A percentile compares a stretch with the other conserved stretches of the same genome.
phyloP scores from a whole-genome alignment of 768 basidiomycete genomes.

The Naematelia encephala region DNA sequence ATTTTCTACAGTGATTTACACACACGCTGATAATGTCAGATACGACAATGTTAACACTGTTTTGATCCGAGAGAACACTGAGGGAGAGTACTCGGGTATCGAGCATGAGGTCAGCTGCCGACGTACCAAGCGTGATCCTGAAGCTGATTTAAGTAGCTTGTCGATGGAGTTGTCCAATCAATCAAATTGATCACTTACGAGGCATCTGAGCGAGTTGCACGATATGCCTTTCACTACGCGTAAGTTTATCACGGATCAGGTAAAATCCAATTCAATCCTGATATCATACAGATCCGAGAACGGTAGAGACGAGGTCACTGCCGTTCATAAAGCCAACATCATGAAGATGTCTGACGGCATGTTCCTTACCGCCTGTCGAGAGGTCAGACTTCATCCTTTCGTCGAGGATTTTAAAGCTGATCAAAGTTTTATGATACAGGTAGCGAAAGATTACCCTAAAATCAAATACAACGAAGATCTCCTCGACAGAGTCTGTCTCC shows the following conservation, averaged over 20 bases:
- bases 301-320: constrained; percentile 87
- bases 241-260: neutral
- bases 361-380: constrained; percentile 96
- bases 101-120: constrained; percentile 78
- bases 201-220: constrained; percentile 95
- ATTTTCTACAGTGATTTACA: neutral
- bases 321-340: constrained; percentile 99
- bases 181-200: constrained; percentile 99
- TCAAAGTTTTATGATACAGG: neutral
- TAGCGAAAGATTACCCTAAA: constrained; percentile 86
- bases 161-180: constrained; percentile 97
- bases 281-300: constrained; percentile 62
- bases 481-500: constrained; percentile 90
- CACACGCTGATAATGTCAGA: neutral
- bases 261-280: neutral
- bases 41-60: constrained; percentile 97
- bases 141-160: constrained; percentile 57
- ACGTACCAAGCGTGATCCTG: neutral
- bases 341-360: constrained; percentile 99
- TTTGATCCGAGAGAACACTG: constrained; percentile 98
- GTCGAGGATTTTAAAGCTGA: neutral
- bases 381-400: constrained; percentile 55
- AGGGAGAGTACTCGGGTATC: constrained; percentile 99
- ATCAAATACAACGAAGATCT: constrained; percentile 95
- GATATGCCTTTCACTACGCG: constrained; percentile 91